These are phyloP conservation scores for Trametes punicea DNA, from an alignment of 768 basidiomycete species.

Conservation along the genomic window DNA sequence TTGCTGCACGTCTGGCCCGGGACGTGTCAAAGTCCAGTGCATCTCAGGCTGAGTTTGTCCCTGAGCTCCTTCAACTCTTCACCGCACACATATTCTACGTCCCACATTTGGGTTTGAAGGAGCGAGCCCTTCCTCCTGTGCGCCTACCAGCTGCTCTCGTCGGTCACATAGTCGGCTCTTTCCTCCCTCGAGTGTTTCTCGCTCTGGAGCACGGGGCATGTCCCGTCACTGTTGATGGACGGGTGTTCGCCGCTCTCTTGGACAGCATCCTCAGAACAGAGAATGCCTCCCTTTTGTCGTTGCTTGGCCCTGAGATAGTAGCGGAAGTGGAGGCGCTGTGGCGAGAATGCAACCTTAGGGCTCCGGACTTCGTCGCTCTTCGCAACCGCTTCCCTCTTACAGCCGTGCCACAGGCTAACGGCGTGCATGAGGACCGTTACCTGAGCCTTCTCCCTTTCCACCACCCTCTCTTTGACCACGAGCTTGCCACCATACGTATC, in stretches of 20 bases:
- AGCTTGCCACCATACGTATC: slow-evolving; percentile 36
- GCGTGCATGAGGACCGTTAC: background rate
- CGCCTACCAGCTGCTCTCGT: slow-evolving; percentile 26
- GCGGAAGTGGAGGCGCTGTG: slow-evolving; percentile 27
- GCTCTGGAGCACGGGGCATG: slow-evolving; percentile 28
- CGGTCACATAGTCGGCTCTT: slow-evolving; percentile 31
- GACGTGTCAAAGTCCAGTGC: background rate
- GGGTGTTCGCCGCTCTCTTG: slow-evolving; percentile 47
- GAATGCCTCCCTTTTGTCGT: slow-evolving; percentile 18
- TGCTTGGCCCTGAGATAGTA: slow-evolving; percentile 31
- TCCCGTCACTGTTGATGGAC: slow-evolving; percentile 47
- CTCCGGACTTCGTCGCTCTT: slow-evolving; percentile 29
- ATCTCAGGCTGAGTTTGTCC: background rate
- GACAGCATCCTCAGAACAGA: slow-evolving; percentile 32
- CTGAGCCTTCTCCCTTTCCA: slow-evolving; percentile 37
- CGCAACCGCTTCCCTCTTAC: slow-evolving; percentile 24
- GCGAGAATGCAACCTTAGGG: slow-evolving; percentile 19
- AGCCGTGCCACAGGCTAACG: background rate
- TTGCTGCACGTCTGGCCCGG: background rate
- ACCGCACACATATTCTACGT: slow-evolving; percentile 40
- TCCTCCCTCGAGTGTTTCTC: slow-evolving; percentile 42
- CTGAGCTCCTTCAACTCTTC: slow-evolving; percentile 35
- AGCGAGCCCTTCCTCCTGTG: slow-evolving; percentile 35
- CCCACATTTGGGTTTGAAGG: slow-evolving; percentile 34
- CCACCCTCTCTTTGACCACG: slow-evolving; percentile 39